Conservation (phyloP, 495 filamentous ascomycete genomes). For the Amniculicola lignicola region DNA sequence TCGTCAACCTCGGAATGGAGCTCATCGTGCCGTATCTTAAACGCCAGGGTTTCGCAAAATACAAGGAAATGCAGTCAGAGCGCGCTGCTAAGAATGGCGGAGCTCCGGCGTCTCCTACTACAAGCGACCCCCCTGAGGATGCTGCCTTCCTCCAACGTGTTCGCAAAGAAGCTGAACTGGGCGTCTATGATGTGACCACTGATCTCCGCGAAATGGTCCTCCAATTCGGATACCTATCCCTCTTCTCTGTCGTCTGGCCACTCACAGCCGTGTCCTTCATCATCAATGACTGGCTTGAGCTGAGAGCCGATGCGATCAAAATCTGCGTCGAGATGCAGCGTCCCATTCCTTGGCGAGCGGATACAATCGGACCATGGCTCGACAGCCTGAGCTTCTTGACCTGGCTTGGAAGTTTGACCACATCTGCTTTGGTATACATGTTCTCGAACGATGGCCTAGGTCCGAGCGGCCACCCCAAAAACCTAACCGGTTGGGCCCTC, state of each 20-base stretch:
- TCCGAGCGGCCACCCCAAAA: slow-evolving; percentile 58
- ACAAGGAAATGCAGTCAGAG: slow-evolving; percentile 65
- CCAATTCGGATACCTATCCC: slow-evolving; percentile 78
- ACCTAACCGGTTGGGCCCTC: slow-evolving; percentile 76
- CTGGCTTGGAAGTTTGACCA: slow-evolving; percentile 87
- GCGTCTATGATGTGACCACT: slow-evolving; percentile 78
- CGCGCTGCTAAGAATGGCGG: slow-evolving; percentile 50
- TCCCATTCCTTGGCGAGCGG: slow-evolving; percentile 79
- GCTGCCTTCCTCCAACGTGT: slow-evolving; percentile 73
- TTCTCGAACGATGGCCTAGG: slow-evolving; percentile 66
- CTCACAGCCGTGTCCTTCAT: slow-evolving; percentile 84
- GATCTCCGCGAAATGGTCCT: slow-evolving; percentile 95
- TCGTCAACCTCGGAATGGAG: slow-evolving; percentile 83
- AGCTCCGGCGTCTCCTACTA: slow-evolving; percentile 33
- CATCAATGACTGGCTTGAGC: slow-evolving; percentile 94
- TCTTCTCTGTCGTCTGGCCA: slow-evolving; percentile 93
- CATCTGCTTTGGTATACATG: slow-evolving; percentile 79
- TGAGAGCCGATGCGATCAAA: slow-evolving; percentile 90
- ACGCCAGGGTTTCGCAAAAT: slow-evolving; percentile 67
- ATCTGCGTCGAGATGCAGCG: slow-evolving; percentile 87
- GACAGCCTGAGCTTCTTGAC: slow-evolving; percentile 80
- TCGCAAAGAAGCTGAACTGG: slow-evolving; percentile 80
- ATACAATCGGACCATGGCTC: slow-evolving; percentile 95
- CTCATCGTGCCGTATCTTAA: slow-evolving; percentile 82
- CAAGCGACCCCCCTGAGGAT: slow-evolving; percentile 68